Evolutionary conservation across 2,329 filamentous ascomycete genomes (phyloP).

Genomic region (Ophiostoma sp.): DNA sequence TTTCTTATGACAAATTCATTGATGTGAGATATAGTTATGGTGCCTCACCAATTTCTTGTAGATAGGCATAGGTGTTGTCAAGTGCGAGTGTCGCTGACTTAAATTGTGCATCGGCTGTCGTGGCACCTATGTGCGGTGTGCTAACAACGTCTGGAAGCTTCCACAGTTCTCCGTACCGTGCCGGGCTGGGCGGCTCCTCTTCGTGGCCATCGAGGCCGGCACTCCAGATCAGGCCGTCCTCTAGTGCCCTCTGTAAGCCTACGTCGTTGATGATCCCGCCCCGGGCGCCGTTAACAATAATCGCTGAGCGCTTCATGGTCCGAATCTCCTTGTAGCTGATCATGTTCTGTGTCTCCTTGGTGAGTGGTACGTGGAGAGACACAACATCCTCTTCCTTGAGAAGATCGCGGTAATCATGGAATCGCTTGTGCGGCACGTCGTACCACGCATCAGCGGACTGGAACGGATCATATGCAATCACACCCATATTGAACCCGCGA

Average conservation of each 20-base stretch:
- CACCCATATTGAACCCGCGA: constrained; percentile 30
- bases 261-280: constrained; percentile 34
- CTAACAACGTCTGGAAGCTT: constrained; percentile 28
- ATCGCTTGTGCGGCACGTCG: constrained; percentile 13
- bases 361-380: constrained; percentile 34
- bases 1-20: no score
- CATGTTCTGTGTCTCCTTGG: constrained; percentile 30
- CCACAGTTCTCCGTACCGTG: constrained; percentile 30
- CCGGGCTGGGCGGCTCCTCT: constrained; percentile 31
- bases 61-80: not conserved
- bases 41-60: not conserved
- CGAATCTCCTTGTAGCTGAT: constrained; percentile 30
- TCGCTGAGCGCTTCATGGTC: constrained; percentile 31
- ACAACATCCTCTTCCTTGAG: constrained; percentile 34
- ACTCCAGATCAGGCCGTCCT: constrained; percentile 32
- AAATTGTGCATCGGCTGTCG: constrained; percentile 25
- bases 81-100: constrained; percentile 9
- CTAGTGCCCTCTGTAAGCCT: constrained; percentile 25
- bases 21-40: constrained; percentile 21
- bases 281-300: constrained; percentile 33
- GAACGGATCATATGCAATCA: constrained; percentile 37
- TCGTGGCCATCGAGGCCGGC: constrained; percentile 33
- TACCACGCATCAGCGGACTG: constrained; percentile 27
- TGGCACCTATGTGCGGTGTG: constrained; percentile 27
- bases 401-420: constrained; percentile 32